These are phyloP conservation scores for Lichenothelia convexa DNA, from an alignment of 495 filamentous ascomycete species.

Conservation along the genomic window DNA sequence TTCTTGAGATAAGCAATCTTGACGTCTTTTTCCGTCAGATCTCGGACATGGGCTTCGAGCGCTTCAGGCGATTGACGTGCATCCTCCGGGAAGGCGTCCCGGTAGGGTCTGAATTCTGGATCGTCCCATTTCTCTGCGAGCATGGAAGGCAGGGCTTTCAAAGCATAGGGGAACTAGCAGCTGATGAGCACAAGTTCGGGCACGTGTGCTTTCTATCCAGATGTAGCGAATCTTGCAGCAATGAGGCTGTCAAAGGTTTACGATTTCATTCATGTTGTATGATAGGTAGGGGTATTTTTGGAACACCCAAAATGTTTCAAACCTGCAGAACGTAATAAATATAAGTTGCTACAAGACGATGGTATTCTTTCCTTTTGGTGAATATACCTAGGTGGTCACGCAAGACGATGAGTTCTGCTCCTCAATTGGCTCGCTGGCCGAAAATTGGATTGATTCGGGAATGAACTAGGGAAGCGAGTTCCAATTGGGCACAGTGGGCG, in stretches of 20 bases:
- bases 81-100: constrained; percentile 42
- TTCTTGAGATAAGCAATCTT: constrained; percentile 53
- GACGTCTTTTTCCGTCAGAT: constrained; percentile 44
- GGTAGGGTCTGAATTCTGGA: constrained; percentile 36
- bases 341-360: not conserved
- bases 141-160: constrained; percentile 36
- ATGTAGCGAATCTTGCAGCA: too few relatives aligned
- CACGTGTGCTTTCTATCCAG: not conserved
- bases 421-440: too few relatives aligned
- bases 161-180: constrained; percentile 50
- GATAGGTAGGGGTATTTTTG: too few relatives aligned
- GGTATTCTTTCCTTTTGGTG: not conserved
- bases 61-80: constrained; percentile 29
- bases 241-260: too few relatives aligned
- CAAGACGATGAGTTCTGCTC: too few relatives aligned
- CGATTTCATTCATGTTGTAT: too few relatives aligned
- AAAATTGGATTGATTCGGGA: too few relatives aligned
- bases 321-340: too few relatives aligned
- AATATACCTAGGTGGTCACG: too few relatives aligned
- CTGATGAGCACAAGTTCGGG: not conserved
- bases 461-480: not conserved
- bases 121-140: constrained; percentile 39
- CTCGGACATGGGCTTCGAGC: constrained; percentile 38
- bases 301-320: too few relatives aligned
- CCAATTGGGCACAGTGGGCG: too few relatives aligned